Evolutionary conservation across 2,329 filamentous ascomycete species (phyloP).

Genomic region (Colletotrichum incanum): DNA sequence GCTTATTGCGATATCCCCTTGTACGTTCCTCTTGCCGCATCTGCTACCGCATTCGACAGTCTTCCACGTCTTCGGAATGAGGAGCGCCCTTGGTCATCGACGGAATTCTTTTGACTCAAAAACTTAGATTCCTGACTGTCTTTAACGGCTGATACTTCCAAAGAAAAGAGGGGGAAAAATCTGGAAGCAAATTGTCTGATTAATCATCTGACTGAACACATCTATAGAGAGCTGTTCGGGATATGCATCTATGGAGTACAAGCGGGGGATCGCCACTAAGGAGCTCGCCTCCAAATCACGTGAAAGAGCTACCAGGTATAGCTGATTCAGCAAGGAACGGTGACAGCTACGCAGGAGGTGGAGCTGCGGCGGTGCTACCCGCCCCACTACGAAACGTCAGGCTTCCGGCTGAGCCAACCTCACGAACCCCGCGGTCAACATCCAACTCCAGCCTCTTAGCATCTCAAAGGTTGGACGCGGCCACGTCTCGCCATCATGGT

Average conservation of each 20-base stretch:
- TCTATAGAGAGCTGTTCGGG: background rate
- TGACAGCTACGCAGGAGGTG: conserved; percentile 33
- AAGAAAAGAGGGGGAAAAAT: background rate
- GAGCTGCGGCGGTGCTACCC: conserved; percentile 41
- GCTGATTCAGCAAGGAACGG: conserved; percentile 32
- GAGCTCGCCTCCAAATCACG: conserved; percentile 21
- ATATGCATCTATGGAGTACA: conserved; percentile 27
- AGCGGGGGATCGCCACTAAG: conserved; percentile 35
- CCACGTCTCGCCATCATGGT: conserved; percentile 42
- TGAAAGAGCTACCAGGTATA: background rate
- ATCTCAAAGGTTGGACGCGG: conserved; percentile 40
- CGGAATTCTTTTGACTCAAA: background rate
- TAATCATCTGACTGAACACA: too few species aligned
- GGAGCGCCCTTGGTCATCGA: background rate
- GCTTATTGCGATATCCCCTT: conserved; percentile 33
- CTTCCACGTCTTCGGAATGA: conserved; percentile 24
- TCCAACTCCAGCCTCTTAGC: conserved; percentile 35
- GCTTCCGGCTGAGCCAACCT: conserved; percentile 49
- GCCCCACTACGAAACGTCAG: conserved; percentile 55
- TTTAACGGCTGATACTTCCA: background rate
- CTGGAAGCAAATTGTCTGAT: background rate
- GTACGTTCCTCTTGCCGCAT: conserved; percentile 1
- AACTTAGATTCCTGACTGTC: background rate
- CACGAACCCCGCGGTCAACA: conserved; percentile 43
- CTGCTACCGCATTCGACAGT: conserved; percentile 22